Conservation (phyloP, 805 yeast species). For the Candida quercuum region DNA sequence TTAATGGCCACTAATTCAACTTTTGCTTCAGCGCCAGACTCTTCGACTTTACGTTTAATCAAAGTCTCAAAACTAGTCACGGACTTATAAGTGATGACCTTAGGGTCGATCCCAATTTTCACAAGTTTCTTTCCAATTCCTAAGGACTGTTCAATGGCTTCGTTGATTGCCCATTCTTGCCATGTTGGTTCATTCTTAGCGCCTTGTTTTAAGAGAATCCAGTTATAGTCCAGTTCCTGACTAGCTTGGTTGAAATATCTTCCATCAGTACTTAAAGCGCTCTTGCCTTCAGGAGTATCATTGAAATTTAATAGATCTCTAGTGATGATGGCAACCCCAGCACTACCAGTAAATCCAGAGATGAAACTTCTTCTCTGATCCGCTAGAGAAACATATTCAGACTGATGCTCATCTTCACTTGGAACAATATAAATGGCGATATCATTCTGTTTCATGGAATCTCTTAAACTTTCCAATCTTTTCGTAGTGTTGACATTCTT, state of each 20-base stretch:
- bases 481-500: slow-evolving; percentile 50
- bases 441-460: slow-evolving; percentile 54
- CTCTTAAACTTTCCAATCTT: slow-evolving; percentile 57
- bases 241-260: slow-evolving; percentile 90
- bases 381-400: slow-evolving; percentile 77
- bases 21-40: slow-evolving; percentile 26
- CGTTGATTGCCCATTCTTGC: slow-evolving; percentile 70
- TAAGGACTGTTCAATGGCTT: slow-evolving; percentile 39
- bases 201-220: slow-evolving; percentile 82
- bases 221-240: slow-evolving; percentile 70
- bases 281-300: slow-evolving; percentile 49
- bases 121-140: slow-evolving; percentile 36
- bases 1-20: slow-evolving; percentile 46
- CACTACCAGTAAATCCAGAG: slow-evolving; percentile 88
- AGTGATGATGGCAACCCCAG: slow-evolving; percentile 87
- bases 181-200: slow-evolving; percentile 65
- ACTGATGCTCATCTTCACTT: slow-evolving; percentile 90
- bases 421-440: slow-evolving; percentile 75
- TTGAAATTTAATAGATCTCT: slow-evolving; percentile 35
- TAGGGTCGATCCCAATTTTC: slow-evolving; percentile 81
- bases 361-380: slow-evolving; percentile 83
- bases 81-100: slow-evolving; percentile 48
- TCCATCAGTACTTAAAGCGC: slow-evolving; percentile 89
- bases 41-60: slow-evolving; percentile 23
- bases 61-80: slow-evolving; percentile 24